Percentiles rank a stretch among this genome's conserved stretches.
Conservation (phyloP, 2,329 filamentous ascomycete species). For the Pseudogymnoascus sp. region DNA sequence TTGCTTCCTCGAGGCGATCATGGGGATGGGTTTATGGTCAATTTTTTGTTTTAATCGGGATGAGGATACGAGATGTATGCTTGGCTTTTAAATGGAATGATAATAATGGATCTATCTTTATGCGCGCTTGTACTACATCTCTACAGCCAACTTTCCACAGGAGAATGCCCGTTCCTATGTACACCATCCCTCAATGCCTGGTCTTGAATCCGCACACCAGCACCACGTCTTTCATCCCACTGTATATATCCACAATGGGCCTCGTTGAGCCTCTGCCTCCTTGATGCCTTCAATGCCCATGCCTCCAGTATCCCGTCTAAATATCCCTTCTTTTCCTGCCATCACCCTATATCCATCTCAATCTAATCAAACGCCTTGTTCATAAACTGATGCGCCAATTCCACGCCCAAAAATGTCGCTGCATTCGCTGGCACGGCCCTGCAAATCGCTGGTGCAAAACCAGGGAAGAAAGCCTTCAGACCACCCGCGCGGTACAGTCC, state of each 20-base stretch:
- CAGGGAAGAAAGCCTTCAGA: conserved; percentile 90
- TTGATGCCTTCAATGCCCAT: neutral
- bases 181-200: neutral
- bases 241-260: conserved; percentile 2
- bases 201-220: neutral
- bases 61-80: neutral
- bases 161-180: neutral
- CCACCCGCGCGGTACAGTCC: conserved; percentile 80
- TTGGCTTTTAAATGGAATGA: neutral
- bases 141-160: conserved; percentile 1
- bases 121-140: neutral
- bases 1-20: neutral
- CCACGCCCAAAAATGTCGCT: conserved; percentile 83
- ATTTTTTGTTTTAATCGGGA: neutral
- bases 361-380: conserved; percentile 56
- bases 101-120: neutral
- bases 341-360: neutral
- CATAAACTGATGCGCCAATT: conserved; percentile 77
- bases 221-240: neutral
- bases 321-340: neutral
- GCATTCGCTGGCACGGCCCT: conserved; percentile 94
- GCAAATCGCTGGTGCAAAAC: conserved; percentile 84
- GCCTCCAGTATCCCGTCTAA: neutral
- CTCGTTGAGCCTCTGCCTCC: neutral
- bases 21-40: neutral